Evolutionary conservation across 768 basidiomycete species (phyloP), one percentile per base, ranked within the genome.

Genomic region (Leucogyrophana mollusca): DNA sequence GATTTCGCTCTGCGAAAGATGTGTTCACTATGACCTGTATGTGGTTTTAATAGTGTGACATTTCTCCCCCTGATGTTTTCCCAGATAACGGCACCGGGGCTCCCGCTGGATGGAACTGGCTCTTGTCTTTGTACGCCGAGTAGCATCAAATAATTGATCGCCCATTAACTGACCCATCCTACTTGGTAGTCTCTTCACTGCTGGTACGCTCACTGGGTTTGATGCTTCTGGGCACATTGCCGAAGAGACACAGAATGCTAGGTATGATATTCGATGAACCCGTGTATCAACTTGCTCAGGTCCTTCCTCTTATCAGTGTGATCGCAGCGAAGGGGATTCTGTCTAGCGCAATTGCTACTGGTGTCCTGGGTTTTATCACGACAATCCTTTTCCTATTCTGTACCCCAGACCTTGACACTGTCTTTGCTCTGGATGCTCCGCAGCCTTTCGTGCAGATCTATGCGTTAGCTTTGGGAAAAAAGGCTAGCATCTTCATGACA

Each of bases 381-480:
- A 79, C 82, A 4, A 87, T 92, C 43, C 72, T 92, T 13, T 91
- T 90, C 71, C 67, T 94, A 25, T 93, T 91, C 64, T 92, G 89
- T 65, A 85, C 82, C 2, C 90, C 91, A 3, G 83, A 88, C 57
- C 72, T 91, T 49, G 77, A 90, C 54, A 76, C 78, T 0, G 66
- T 94, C 22, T 93, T 92, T 61, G 66, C 83, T 4, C 72, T 94
- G 16, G 68, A 79, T 22, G 90, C 92, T 0, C 93, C 93, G 0
- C 92, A 96, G 58, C 93, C 94, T 0, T 96, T 94, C 53, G 92
- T 94, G 10, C 87, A 85, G 55, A 74, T 96, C 10, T 95, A 94
- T 61, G 84, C 84, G 1, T 66, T 91, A 44, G 90, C 94, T 1
- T 67, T 95, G 4, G 93, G 93, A 6, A 83, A 77, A 58, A 82